phyloP scores from a whole-genome alignment of 1,139 yeast species.

The Suhomyces bokatorum region DNA sequence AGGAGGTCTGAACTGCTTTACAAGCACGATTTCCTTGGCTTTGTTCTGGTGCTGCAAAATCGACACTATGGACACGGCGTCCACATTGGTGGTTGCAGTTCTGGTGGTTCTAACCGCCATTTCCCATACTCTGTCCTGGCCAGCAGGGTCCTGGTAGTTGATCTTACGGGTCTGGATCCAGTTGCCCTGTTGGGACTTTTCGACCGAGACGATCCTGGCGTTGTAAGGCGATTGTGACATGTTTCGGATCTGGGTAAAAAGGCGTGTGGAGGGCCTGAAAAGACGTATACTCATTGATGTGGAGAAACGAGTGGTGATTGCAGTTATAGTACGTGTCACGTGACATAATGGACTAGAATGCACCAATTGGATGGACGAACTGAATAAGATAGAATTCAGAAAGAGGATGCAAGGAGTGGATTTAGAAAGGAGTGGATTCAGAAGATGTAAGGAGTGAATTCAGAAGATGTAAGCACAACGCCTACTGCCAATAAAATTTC shows the following conservation, averaged over 20 bases:
- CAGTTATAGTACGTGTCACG: too few relatives aligned
- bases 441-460: too few relatives aligned
- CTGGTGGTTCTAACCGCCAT: slow-evolving; percentile 85
- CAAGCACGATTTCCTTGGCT: slow-evolving; percentile 57
- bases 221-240: slow-evolving; percentile 36
- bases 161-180: slow-evolving; percentile 58
- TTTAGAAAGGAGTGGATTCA: too few relatives aligned
- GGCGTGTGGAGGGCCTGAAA: neutral
- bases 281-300: neutral
- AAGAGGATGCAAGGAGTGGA: too few relatives aligned
- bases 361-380: too few relatives aligned
- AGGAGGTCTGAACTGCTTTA: slow-evolving; percentile 92
- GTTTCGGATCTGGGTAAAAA: slow-evolving; percentile 4
- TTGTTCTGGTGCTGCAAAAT: slow-evolving; percentile 55
- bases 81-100: slow-evolving; percentile 62
- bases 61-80: slow-evolving; percentile 89
- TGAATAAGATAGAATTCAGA: too few relatives aligned
- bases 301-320: too few relatives aligned
- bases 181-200: slow-evolving; percentile 33
- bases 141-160: slow-evolving; percentile 69
- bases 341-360: too few relatives aligned
- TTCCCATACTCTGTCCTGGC: slow-evolving; percentile 77
- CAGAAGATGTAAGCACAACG: too few relatives aligned
- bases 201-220: slow-evolving; percentile 35
- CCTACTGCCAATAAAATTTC: too few relatives aligned